These are phyloP conservation scores for Geoglossum cookeanum DNA, from an alignment of 2,329 filamentous ascomycete genomes.

Conservation along the genomic window DNA sequence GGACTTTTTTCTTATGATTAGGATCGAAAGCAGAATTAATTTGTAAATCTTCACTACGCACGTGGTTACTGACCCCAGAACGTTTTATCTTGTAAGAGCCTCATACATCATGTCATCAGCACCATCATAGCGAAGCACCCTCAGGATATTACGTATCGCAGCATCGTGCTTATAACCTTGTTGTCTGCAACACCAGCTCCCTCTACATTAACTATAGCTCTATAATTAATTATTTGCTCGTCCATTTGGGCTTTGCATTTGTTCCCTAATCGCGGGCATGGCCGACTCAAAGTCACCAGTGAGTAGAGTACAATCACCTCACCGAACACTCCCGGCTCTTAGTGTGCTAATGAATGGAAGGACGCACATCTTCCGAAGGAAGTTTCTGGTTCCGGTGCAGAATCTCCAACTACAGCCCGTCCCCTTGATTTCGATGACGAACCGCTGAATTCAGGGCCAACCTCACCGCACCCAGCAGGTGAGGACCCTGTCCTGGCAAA, in stretches of 20 bases:
- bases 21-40: neutral
- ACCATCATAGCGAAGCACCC: no score
- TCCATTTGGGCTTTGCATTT: neutral
- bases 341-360: slow-evolving; percentile 10
- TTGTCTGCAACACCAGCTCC: no score
- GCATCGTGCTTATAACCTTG: no score
- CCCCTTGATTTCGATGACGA: slow-evolving; percentile 39
- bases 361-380: slow-evolving; percentile 19
- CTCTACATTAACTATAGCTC: neutral
- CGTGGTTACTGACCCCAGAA: no score
- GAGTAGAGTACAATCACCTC: neutral
- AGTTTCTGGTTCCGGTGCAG: slow-evolving; percentile 17
- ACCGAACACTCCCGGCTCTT: slow-evolving; percentile 5
- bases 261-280: neutral
- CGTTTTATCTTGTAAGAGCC: no score
- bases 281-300: neutral
- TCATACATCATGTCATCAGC: no score
- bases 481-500: slow-evolving; percentile 48
- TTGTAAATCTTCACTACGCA: no score
- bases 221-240: neutral
- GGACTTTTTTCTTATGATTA: no score
- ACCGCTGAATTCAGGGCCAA: slow-evolving; percentile 17
- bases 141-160: no score
- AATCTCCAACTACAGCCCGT: slow-evolving; percentile 35
- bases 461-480: slow-evolving; percentile 16